These are phyloP conservation scores for Acer saccharum DNA, from an alignment of 345 rosid species.

Conservation along the genomic window DNA sequence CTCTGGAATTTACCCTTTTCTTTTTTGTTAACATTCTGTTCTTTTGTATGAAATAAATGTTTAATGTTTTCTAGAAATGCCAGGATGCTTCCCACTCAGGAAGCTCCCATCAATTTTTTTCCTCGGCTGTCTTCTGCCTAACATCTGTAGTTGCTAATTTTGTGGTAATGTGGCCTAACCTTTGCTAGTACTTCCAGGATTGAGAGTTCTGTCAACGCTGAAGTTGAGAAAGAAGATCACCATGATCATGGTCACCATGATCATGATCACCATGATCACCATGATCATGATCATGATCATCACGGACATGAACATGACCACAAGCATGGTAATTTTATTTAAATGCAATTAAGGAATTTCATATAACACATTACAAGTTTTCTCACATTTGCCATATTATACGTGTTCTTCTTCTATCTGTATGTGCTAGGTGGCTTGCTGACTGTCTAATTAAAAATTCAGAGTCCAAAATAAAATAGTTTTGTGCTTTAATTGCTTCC, in stretches of 20 bases:
- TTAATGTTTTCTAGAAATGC: background rate
- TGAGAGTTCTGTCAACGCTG: slow-evolving; percentile 71
- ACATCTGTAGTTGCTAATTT: slow-evolving; percentile 5
- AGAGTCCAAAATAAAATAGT: background rate
- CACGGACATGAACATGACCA: slow-evolving; percentile 62
- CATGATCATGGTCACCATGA: slow-evolving; percentile 48
- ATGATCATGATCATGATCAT: slow-evolving; percentile 49
- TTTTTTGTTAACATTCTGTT: background rate
- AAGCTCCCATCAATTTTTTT: background rate
- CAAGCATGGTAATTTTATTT: slow-evolving; percentile 58
- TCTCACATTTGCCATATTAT: background rate
- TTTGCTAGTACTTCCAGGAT: slow-evolving; percentile 52
- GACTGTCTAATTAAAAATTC: background rate
- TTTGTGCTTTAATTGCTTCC: background rate
- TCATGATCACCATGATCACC: slow-evolving; percentile 36
- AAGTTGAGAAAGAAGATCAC: slow-evolving; percentile 56
- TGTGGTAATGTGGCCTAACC: slow-evolving; percentile 10
- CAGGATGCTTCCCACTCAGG: background rate
- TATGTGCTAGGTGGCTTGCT: background rate
- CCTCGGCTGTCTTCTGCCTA: slow-evolving; percentile 1
- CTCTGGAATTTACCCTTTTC: background rate
- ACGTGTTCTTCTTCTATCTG: background rate
- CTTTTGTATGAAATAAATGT: background rate
- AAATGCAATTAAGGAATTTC: background rate
- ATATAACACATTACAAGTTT: background rate